These are phyloP conservation scores for Sisymbrium irio DNA, from an alignment of 345 rosid genomes.

Conservation along the genomic window DNA sequence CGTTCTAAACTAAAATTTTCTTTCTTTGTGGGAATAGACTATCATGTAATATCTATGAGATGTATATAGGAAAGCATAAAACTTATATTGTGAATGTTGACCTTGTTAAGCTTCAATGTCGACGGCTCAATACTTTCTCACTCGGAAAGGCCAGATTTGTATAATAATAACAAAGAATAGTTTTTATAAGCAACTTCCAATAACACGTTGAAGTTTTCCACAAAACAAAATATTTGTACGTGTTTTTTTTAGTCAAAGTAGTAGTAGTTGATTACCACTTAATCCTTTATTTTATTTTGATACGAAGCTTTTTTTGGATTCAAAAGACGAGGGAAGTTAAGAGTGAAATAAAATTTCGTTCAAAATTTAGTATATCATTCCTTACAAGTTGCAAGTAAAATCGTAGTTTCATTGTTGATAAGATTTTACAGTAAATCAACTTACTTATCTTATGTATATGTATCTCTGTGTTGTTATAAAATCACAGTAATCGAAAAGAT, in stretches of 20 bases:
- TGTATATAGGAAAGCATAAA: not conserved
- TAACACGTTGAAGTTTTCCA: constrained; percentile 4
- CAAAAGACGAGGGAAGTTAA: too few relatives aligned
- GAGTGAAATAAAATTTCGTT: too few relatives aligned
- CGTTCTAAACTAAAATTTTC: not conserved
- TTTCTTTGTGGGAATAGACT: not conserved
- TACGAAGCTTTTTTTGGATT: too few relatives aligned
- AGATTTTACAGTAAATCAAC: not conserved
- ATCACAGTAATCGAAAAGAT: constrained; percentile 23
- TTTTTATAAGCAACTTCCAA: not conserved
- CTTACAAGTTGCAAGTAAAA: not conserved
- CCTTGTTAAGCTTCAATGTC: constrained; percentile 18
- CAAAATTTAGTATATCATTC: too few relatives aligned
- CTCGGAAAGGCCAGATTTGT: not conserved
- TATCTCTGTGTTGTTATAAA: not conserved
- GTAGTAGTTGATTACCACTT: constrained; percentile 15
- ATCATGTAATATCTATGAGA: not conserved
- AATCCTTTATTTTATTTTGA: not conserved
- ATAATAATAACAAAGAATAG: not conserved
- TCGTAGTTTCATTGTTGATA: not conserved
- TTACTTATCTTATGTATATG: not conserved
- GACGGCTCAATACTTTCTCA: constrained; percentile 4
- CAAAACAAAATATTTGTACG: not conserved
- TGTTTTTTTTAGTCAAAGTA: not conserved
- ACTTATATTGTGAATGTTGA: not conserved